Evolutionary conservation across 23 red algal species (phyloP), one percentile per base, ranked within the genome.

Genomic region (Agarophyton chilense): DNA sequence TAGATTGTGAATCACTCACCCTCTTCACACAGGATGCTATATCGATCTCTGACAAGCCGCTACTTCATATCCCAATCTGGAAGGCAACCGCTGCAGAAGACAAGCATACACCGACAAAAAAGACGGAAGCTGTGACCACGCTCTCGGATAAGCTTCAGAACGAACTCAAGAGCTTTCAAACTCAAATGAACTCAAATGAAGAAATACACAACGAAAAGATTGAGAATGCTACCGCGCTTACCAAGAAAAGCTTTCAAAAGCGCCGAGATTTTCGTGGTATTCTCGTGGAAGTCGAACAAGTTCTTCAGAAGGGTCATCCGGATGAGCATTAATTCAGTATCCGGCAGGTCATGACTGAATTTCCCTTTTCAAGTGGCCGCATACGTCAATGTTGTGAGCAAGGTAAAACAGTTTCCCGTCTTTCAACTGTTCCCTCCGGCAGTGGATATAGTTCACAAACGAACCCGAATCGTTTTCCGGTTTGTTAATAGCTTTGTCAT

Each of bases 381-480:
- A 89, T 4, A 89, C 50, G 33, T 92, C 89, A 22, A 92, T 39
- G 63, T 92, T 92, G 65, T 92, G 89, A 10, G 89, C 89, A 44
- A 84, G 61, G 26, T 84, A 92, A 21, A 52, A 74, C 10, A 92
- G 79, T 26, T 58, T 60, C 14, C 89, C 78, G 21, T 83, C 44
- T n/a, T 16, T 43, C 34, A 92, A 60, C 46, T 92, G 89, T 32
- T 62, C 35, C 18, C 89, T 24, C 0, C 89, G 89, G 25, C 40
- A 72, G 32, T 54, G 28, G 4, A 84, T 14, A 62, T 76, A 92
- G 25, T 77, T 77, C 32, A 6, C 38, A 17, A 70, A 49, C 10
- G 73, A 16, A 10, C 13, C 51, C 52, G 76, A 40, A 0, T 61
- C 54, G 17, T 41, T 26, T 0, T 56, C 24, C 10, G 5, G 21